Conservation (phyloP, 768 basidiomycete genomes). For the Suillus plorans region DNA sequence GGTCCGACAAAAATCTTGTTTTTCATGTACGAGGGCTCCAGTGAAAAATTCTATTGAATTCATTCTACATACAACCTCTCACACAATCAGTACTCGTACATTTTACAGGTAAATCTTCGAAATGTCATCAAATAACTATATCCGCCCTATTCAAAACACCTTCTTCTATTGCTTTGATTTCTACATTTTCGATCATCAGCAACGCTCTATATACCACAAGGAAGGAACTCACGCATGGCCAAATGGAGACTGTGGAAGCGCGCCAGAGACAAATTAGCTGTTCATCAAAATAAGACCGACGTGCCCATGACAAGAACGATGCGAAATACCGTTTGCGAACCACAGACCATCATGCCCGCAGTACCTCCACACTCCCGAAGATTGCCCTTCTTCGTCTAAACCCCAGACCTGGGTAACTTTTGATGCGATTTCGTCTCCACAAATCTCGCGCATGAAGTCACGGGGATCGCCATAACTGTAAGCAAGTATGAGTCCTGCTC, state of each 20-base stretch:
- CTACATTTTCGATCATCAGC: conserved; percentile 13
- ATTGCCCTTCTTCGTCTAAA: conserved; percentile 61
- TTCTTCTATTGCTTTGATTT: conserved; percentile 30
- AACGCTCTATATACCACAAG: background rate
- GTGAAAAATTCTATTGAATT: background rate
- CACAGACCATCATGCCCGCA: conserved; percentile 37
- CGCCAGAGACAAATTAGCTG: conserved; percentile 24
- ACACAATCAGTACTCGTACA: background rate
- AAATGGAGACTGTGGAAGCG: conserved; percentile 32
- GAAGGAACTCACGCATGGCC: conserved; percentile 28
- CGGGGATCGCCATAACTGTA: conserved; percentile 47
- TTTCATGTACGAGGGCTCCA: background rate
- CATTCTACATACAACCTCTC: background rate
- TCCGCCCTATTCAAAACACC: conserved; percentile 18
- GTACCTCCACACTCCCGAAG: conserved; percentile 38
- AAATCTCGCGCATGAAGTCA: conserved; percentile 40
- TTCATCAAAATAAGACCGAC: background rate
- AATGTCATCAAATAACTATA: background rate
- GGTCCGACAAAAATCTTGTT: background rate
- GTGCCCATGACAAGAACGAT: background rate
- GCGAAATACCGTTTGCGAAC: conserved; percentile 24
- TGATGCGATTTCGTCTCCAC: conserved; percentile 44
- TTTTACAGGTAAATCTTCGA: background rate
- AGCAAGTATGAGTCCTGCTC: background rate
- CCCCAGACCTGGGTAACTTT: conserved; percentile 60